Conservation (phyloP, 2,329 filamentous ascomycete genomes). For the Paracoccidioides brasiliensis region DNA sequence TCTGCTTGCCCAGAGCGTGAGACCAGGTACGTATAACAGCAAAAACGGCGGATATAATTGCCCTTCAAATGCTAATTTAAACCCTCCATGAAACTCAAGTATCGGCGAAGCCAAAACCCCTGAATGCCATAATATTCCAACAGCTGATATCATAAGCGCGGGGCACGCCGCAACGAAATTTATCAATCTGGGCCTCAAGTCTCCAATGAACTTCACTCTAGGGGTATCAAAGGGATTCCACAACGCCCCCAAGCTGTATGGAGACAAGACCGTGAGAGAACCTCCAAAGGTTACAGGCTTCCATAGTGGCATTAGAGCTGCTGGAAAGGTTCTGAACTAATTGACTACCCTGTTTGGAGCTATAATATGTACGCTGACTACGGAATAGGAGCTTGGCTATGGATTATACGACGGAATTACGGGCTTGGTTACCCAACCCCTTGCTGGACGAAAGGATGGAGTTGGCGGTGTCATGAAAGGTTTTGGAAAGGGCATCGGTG, state of each 20-base stretch:
- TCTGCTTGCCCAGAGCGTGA: background rate
- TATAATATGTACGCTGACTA: constrained; percentile 1
- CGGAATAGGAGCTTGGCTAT: constrained; percentile 49
- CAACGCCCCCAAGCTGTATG: constrained; percentile 74
- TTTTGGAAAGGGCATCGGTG: constrained; percentile 70
- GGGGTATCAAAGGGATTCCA: constrained; percentile 76
- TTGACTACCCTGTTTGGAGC: background rate
- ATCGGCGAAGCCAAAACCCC: background rate
- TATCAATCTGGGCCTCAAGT: constrained; percentile 60
- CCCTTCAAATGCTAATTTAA: background rate
- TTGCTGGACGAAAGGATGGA: constrained; percentile 55
- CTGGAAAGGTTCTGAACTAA: constrained; percentile 44
- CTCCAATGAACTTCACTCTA: constrained; percentile 73
- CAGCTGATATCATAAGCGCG: constrained; percentile 52
- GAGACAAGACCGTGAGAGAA: constrained; percentile 69
- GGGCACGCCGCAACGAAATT: constrained; percentile 58
- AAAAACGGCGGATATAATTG: background rate
- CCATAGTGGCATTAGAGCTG: constrained; percentile 61
- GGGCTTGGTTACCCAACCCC: constrained; percentile 66
- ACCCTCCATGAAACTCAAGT: background rate
- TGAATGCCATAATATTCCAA: constrained; percentile 19
- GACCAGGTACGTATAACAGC: background rate
- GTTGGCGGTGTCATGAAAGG: constrained; percentile 59
- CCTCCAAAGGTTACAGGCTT: constrained; percentile 66
- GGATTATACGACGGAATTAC: constrained; percentile 73